Evolutionary conservation across 2,329 filamentous ascomycete genomes (phyloP), one percentile per base, ranked within the genome.

Genomic region (Ascochyta clinopodiicola): DNA sequence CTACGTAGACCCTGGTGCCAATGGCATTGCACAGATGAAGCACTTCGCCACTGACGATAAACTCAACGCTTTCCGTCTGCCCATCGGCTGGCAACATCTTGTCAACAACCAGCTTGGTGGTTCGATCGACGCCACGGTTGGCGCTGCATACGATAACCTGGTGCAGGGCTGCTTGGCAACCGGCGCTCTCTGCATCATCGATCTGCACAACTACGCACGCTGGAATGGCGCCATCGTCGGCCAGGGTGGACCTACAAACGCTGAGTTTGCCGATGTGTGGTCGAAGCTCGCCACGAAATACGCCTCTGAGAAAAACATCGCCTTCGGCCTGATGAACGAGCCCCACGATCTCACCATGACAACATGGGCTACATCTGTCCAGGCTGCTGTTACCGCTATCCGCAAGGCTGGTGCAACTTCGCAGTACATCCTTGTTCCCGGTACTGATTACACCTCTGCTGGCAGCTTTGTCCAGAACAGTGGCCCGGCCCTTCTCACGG

Each of bases 251-350:
- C 86, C 86, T 0, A 81, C 80, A 0, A 81, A 88, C 66, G 82
- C 80, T 10, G 74, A 85, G 13, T 86, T 89, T 61, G 82, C 80
- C 3, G 76, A 75, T 37, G 72, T 89, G 5, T 90, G 87, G 87
- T 71, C 61, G 27, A 75, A 79, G 66, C 58, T 79, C 4, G 87
- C 87, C 1, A 77, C 74, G 1, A 84, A 85, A 67, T 90, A 89
- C 71, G 80, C 78, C 21, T 65, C 67, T 6, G 74, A 85, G 44
- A 69, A 78, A 34, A 84, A 82, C 56, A 74, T 90, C 24, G 78
- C 83, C 3, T 88, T 90, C 61, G 86, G 86, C 13, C 69, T 90
- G 39, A 89, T 90, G 86, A 90, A 90, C 74, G 88, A 79, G 74
- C 87, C 87, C 6, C 85, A 88, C 69, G 82, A 52, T 47, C 72